phyloP scores from a whole-genome alignment of 2,329 filamentous ascomycete genomes.

The Fusarium aywerte region DNA sequence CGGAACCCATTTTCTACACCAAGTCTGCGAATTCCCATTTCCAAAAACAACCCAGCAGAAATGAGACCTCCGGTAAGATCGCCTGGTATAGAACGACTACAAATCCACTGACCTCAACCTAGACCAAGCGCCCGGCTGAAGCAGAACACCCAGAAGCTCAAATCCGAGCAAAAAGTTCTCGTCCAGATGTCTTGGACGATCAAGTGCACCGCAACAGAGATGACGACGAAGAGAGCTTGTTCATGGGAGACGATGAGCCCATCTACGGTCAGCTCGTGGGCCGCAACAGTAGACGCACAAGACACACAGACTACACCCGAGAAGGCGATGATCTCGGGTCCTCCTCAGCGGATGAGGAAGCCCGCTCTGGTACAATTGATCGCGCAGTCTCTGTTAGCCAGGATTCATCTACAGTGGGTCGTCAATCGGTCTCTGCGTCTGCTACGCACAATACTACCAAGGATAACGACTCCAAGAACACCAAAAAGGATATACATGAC shows the following conservation, averaged over 20 bases:
- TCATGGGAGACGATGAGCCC: background rate
- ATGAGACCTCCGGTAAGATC: background rate
- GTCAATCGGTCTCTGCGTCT: background rate
- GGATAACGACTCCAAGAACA: no score
- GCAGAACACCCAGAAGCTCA: background rate
- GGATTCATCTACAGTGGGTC: background rate
- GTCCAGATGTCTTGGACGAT: background rate
- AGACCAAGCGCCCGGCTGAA: constrained; percentile 7
- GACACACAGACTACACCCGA: background rate
- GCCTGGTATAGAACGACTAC: background rate
- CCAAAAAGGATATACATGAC: background rate
- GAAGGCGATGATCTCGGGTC: background rate
- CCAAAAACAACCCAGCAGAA: background rate
- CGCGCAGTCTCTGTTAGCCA: background rate
- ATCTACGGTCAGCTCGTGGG: background rate
- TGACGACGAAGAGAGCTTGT: background rate
- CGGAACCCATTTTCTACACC: background rate
- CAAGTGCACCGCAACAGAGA: background rate
- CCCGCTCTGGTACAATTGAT: background rate
- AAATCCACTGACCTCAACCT: background rate
- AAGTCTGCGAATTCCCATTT: background rate
- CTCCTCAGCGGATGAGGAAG: background rate
- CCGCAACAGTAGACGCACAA: background rate
- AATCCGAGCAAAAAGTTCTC: constrained; percentile 5
- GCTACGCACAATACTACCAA: background rate